Base-by-base conservation (phyloP, 2,329 filamentous ascomycete genomes). In the Neopestalotiopsis rosae region DNA sequence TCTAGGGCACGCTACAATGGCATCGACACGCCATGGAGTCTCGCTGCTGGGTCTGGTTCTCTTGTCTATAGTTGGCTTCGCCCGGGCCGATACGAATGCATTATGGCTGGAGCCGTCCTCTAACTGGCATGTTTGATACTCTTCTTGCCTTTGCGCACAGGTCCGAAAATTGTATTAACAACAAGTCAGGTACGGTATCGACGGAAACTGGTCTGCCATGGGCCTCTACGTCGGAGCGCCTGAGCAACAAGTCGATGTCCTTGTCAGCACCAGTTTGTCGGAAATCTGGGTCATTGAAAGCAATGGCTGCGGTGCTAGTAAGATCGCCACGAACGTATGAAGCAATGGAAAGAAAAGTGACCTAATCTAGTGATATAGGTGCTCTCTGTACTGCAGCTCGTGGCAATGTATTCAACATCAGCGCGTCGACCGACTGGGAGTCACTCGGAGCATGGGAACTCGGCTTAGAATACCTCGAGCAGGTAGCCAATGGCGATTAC, bases 151-250 rank as follows among this genome's bases (percentile, higher is more conserved):
- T 13, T 34, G 61, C 71, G n/a, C 63, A 66, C 61, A 40, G 61
- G 52, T 32, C 24, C 56, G 24, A 24, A 32, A n/a, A 66, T 58
- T 57, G 67, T 40, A 72, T 76, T 75, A 77, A 69, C 67, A 58
- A 74, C 10, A 61, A 66, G 52, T 30, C 71, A 78, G 77, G 78
- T 75, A 78, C 68, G 77, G 77, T 13, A 74, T 78, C 59, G 91
- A 93, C 76, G 91, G 91, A 10, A 86, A 86, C 71, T 95, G 92
- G 92, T 94, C 91, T 17, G 88, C 91, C 6, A 89, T 93, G 72
- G 84, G 83, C 13, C 83, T 94, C 69, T 87, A 82, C 73, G 84
- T 78, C 45, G 76, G 76, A 61, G 74, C 76, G 34, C 87, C 88
- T 14, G 77, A 79, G 30, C 86, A 89, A 74, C 79, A 81, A 67